Base-by-base conservation (phyloP, 495 filamentous ascomycete species). In the Aspergillus affinis region DNA sequence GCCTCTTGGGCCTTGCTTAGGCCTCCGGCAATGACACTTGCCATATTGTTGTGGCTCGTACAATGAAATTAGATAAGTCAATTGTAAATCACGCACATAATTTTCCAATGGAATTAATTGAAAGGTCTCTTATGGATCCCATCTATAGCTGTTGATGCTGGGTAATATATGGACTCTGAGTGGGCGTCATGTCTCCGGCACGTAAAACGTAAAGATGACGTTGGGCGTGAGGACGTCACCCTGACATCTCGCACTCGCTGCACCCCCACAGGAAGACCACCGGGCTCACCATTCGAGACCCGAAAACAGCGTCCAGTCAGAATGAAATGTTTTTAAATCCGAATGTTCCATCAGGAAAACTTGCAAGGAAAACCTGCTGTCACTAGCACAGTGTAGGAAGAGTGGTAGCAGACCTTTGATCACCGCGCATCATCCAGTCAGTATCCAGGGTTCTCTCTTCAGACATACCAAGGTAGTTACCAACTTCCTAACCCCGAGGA, bases 1-100 rank as follows among this genome's bases (percentile, higher is more conserved):
- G 57, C 70, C 47, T 73, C 66, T 44, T 73, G 68, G 62, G 59
- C 68, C 54, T 68, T 71, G 50, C 69, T 64, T n/a, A 73, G 59
- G 53, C 68, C 68, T 15, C 61, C 68, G 21, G 65, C 65, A 20
- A 73, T 53, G 15, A 62, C 49, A 27, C 61, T 66, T n/a, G 70
- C 65, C 70, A 73, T 73, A 23, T 18, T 60, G 49, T 19, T n/a
- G n/a, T n/a, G n/a, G n/a, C n/a, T n/a, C n/a, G n/a, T n/a, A n/a
- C n/a, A 3, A 3, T 19, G 48, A 10, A 8, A 50, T 9, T 50
- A 26, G 7, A 8, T 26, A 32, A 53, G n/a, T 21, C 20, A 45
- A 17, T 10, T 44, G 13, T 45, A 45, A 41, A 18, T 56, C 9
- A 29, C 2, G 17, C n/a, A 12, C 32, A 26, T 26, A 8, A 6